Evolutionary conservation across 116 monocot species (phyloP), one percentile per base, ranked within the genome.

Genomic region (Posidonia oceanica): DNA sequence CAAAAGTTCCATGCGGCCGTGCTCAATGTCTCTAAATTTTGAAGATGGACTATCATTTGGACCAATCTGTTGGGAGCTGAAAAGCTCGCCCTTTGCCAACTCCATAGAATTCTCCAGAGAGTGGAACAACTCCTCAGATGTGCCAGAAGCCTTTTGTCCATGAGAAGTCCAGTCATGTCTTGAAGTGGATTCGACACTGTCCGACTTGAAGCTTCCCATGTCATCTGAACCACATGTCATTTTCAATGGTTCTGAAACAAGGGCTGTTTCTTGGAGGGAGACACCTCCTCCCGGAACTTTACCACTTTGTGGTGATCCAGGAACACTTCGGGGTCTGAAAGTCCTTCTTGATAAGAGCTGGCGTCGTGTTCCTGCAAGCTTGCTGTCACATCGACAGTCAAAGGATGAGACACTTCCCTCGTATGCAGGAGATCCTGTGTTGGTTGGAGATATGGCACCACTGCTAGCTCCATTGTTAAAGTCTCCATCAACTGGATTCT

Each of bases 71-170:
- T 37, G 36, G 53, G 14, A 36, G 51, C 69, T 54, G 3, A 52
- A 21, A 22, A 18, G 5, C 14, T 2, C 14, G 42, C 42, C 64
- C 10, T 70, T 40, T 70, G 52, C 62, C 14, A 20, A 21, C 11
- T 76, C 70, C 38, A 61, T 61, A 38, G 63, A 74, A 23, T 44
- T 68, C 29, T 17, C 14, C 14, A 41, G 48, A 36, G 61, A 70
- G 62, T 71, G 63, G 38, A 54, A 76, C 6, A 14, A 10, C 2
- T 39, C 53, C 39, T 56, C 64, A 8, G 76, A 76, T 20, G 18
- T 13, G 4, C 40, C 36, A 36, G 69, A 69, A 36, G 12, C 20
- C 13, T 36, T 23, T 17, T 7, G 22, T 22, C 7, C 29, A 69
- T 68, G 48, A n/a, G 70, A 15, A 59, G 16, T 10, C 18, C 14